phyloP scores from a whole-genome alignment of 1,284 basidiomycete genomes.

The Ganoderma sinense region DNA sequence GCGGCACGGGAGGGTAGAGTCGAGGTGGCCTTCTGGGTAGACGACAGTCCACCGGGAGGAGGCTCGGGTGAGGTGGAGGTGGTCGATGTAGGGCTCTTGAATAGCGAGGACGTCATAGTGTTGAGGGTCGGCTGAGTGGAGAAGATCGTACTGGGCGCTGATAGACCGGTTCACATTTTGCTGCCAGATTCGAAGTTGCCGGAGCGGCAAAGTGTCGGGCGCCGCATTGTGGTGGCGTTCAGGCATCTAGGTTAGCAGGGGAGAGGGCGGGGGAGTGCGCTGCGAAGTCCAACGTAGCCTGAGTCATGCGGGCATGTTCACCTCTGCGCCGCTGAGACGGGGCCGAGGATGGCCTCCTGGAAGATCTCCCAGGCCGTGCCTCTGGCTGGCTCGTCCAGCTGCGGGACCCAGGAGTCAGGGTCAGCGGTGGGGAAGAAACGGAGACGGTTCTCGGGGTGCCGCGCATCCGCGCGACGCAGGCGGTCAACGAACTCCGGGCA shows the following conservation, averaged over 20 bases:
- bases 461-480: background rate
- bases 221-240: too few species aligned
- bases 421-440: background rate
- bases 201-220: too few species aligned
- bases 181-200: slow-evolving; percentile 34
- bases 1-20: slow-evolving; percentile 19
- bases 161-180: slow-evolving; percentile 40
- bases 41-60: slow-evolving; percentile 36
- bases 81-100: slow-evolving; percentile 45
- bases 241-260: too few species aligned
- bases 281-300: background rate
- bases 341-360: background rate
- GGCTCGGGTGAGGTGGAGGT: slow-evolving; percentile 22
- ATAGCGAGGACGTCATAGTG: slow-evolving; percentile 41
- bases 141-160: slow-evolving; percentile 32
- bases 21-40: slow-evolving; percentile 36
- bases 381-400: background rate
- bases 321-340: background rate
- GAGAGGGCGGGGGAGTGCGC: background rate
- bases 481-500: background rate
- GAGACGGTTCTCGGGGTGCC: background rate
- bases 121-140: slow-evolving; percentile 26
- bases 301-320: background rate
- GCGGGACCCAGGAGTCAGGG: background rate
- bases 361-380: background rate